Evolutionary conservation across 306 rosid genomes (phyloP), one percentile per base, ranked within the genome.

Genomic region (Herpetospermum pedunculosum): DNA sequence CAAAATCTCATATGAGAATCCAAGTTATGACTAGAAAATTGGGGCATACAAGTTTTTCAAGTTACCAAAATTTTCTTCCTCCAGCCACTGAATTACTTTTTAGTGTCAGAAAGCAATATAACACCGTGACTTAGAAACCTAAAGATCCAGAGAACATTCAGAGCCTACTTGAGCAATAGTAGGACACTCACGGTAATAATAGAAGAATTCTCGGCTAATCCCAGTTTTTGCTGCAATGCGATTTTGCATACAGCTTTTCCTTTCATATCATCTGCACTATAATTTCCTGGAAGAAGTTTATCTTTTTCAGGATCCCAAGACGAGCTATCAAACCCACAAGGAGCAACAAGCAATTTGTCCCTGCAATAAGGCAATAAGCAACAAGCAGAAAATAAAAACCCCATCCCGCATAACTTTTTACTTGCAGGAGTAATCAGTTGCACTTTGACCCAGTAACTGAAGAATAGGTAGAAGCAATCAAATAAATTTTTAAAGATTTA

Each of bases 301-400:
- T 92, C 98, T 58, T 80, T 84, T 52, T 86, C 83, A 73, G 98
- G 98, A 85, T 90, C 89, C 96, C 98, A 92, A 47, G 77, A 77
- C 49, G 84, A 82, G 78, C 82, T 84, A 67, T 92, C 96, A 59
- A 87, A 82, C 77, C 98, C 96, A 76, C 49, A 84, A 43, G 96
- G 87, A 82, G 92, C 37, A 82, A 85, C 75, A 76, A 77, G 78
- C 83, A 92, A 75, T 76, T 92, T 92, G 78, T 87, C 90, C 89
- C 98, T 92, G 80, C 80, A 80, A 72, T 50, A 52, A 72, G 38
- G 48, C 62, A 34, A 10, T n/a, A 38, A 53, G 23, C 48, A 73
- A n/a, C 29, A 73, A 52, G 25, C 48, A 44, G 44, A 77, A 48
- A 59, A 41, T 13, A 35, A 47, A 57, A 50, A 14, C 9, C n/a